These are phyloP conservation scores for Aspergillus bertholletiae DNA, from an alignment of 495 filamentous ascomycete genomes.

Conservation along the genomic window DNA sequence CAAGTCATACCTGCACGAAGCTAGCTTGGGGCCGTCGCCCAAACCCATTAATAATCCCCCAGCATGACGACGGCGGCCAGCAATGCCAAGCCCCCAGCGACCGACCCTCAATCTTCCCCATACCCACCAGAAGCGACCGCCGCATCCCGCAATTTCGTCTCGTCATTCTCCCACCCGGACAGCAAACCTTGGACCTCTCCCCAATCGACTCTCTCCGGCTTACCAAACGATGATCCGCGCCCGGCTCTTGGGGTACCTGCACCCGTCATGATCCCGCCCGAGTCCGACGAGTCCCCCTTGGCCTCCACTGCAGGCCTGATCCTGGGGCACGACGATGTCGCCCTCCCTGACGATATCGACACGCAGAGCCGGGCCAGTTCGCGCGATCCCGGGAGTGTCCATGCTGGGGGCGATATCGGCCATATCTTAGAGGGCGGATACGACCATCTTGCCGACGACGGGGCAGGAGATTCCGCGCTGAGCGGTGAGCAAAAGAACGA, in stretches of 20 bases:
- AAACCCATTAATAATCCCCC: conserved; percentile 9
- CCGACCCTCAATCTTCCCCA: conserved; percentile 34
- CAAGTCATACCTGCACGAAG: too few relatives aligned
- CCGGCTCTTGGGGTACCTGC: conserved; percentile 38
- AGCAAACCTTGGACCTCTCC: conserved; percentile 3
- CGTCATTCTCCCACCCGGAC: conserved; percentile 7
- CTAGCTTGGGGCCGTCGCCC: background rate
- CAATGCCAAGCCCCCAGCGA: conserved; percentile 33
- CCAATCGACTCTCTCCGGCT: conserved; percentile 9
- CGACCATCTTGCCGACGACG: conserved; percentile 22
- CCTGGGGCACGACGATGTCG: conserved; percentile 29
- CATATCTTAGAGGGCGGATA: conserved; percentile 14
- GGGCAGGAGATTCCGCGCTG: conserved; percentile 32
- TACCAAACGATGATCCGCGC: conserved; percentile 38
- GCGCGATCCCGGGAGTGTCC: conserved; percentile 35
- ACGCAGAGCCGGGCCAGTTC: conserved; percentile 44
- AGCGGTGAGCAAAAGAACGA: conserved; percentile 27
- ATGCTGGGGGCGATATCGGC: conserved; percentile 22
- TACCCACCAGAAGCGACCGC: conserved; percentile 22
- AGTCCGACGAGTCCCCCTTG: conserved; percentile 36
- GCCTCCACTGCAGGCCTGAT: conserved; percentile 26
- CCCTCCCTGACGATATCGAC: conserved; percentile 37
- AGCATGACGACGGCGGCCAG: conserved; percentile 5
- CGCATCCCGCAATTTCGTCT: conserved; percentile 14
- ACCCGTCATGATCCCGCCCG: conserved; percentile 44